Conservation (phyloP, 164 flowering plant genomes). For the Dillenia suffruticosa region DNA sequence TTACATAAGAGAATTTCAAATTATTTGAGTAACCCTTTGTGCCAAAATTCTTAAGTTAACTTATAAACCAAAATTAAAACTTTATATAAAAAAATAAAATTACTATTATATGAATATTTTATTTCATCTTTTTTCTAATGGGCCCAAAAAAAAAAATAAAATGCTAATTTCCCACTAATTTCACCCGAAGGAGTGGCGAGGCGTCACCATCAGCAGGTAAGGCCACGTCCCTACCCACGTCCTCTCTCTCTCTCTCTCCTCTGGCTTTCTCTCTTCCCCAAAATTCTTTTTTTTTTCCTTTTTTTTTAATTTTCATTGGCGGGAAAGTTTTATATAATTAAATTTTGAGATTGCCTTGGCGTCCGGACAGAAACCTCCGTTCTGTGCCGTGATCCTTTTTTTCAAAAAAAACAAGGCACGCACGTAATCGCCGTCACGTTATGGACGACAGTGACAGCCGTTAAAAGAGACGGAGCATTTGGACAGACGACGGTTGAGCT, state of each 20-base stretch:
- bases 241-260: not conserved
- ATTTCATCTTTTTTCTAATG: too few species aligned
- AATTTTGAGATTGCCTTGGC: not conserved
- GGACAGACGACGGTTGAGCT: slow-evolving; percentile 8
- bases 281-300: too few species aligned
- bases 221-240: slow-evolving; percentile 8
- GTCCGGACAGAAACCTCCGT: slow-evolving; percentile 16
- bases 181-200: too few species aligned
- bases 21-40: too few species aligned
- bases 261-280: not conserved
- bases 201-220: not conserved
- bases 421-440: not conserved
- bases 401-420: too few species aligned
- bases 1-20: too few species aligned
- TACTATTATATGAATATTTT: too few species aligned
- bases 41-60: too few species aligned
- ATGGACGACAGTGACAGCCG: not conserved
- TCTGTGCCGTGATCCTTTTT: not conserved
- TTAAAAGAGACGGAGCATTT: not conserved
- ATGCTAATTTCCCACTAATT: too few species aligned
- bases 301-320: not conserved
- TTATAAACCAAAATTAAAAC: too few species aligned
- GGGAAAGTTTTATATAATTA: not conserved
- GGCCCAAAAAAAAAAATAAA: too few species aligned
- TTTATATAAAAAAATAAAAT: too few species aligned